Evolutionary conservation across 345 rosid species (phyloP).

Genomic region (Arabidopsis thaliana): DNA sequence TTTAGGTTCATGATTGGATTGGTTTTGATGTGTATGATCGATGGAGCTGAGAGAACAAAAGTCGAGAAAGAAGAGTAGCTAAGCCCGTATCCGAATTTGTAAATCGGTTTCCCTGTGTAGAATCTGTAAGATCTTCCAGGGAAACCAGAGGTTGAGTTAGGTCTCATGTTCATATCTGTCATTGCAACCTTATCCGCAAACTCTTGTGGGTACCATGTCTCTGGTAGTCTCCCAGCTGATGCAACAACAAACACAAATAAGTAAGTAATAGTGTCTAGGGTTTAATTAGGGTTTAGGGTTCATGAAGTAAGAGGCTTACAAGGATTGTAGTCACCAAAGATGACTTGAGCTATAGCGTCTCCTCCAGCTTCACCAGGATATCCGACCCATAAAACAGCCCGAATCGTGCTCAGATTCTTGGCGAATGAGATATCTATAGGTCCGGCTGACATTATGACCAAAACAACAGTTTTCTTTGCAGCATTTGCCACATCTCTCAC

Average conservation of each 20-base stretch:
- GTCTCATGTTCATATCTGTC: constrained; percentile 65
- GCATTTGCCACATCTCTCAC: constrained; percentile 52
- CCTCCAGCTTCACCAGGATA: constrained; percentile 82
- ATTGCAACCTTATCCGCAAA: constrained; percentile 52
- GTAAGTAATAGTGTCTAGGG: not conserved
- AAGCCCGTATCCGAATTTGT: constrained; percentile 62
- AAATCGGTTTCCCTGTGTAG: constrained; percentile 57
- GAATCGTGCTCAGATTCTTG: constrained; percentile 44
- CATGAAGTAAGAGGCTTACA: constrained; percentile 46
- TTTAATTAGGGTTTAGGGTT: not conserved
- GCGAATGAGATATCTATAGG: constrained; percentile 60
- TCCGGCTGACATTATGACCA: constrained; percentile 69
- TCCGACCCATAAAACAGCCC: constrained; percentile 67
- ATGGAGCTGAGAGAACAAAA: constrained; percentile 40
- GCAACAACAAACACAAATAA: constrained; percentile 15
- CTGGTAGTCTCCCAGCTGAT: constrained; percentile 63
- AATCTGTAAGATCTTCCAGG: constrained; percentile 69
- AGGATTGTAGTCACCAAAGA: constrained; percentile 68
- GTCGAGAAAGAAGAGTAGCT: constrained; percentile 55
- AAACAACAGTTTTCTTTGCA: constrained; percentile 61
- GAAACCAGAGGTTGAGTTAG: constrained; percentile 46
- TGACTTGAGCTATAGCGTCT: constrained; percentile 64
- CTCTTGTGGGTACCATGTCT: constrained; percentile 56
- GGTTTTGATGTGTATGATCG: constrained; percentile 40
- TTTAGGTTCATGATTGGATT: constrained; percentile 34